Evolutionary conservation across 495 filamentous ascomycete genomes (phyloP).

Genomic region (Halenospora varia): DNA sequence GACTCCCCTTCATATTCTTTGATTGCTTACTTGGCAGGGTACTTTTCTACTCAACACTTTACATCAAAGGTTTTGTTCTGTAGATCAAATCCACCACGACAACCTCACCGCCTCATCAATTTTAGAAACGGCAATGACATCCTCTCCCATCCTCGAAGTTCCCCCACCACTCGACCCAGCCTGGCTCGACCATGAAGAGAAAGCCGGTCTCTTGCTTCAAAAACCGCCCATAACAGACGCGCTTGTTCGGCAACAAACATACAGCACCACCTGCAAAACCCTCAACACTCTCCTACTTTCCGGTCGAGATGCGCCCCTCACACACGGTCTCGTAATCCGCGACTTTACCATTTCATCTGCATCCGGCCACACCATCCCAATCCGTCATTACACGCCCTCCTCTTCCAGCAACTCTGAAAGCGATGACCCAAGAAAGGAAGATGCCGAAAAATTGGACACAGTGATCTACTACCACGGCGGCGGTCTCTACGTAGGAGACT

Average conservation of each 20-base stretch:
- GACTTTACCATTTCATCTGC: conserved; percentile 2
- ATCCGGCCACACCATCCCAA: conserved; percentile 2
- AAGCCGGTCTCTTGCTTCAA: conserved; percentile 5
- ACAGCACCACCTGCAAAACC: conserved; percentile 15
- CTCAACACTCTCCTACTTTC: conserved; percentile 14
- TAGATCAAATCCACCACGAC: no score
- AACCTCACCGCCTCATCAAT: no score
- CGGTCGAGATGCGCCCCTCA: conserved; percentile 10
- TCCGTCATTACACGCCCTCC: conserved; percentile 13
- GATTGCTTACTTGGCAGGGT: no score
- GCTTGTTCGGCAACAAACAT: conserved; percentile 1
- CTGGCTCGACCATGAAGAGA: conserved; percentile 19
- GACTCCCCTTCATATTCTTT: no score
- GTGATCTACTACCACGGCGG: conserved; percentile 33
- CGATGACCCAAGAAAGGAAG: background rate
- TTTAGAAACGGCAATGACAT: background rate
- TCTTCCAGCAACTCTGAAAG: no score
- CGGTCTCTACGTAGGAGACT: conserved; percentile 28
- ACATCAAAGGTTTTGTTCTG: no score
- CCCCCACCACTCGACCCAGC: conserved; percentile 12
- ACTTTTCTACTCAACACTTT: no score
- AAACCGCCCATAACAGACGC: conserved; percentile 1
- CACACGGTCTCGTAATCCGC: background rate
- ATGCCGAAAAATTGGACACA: background rate
- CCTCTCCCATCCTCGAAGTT: conserved; percentile 1